A percentile compares a stretch with the other conserved stretches of the same genome.
Evolutionary conservation across 352 stramenopile species (phyloP).

Genomic region (Phytophthora quininea): DNA sequence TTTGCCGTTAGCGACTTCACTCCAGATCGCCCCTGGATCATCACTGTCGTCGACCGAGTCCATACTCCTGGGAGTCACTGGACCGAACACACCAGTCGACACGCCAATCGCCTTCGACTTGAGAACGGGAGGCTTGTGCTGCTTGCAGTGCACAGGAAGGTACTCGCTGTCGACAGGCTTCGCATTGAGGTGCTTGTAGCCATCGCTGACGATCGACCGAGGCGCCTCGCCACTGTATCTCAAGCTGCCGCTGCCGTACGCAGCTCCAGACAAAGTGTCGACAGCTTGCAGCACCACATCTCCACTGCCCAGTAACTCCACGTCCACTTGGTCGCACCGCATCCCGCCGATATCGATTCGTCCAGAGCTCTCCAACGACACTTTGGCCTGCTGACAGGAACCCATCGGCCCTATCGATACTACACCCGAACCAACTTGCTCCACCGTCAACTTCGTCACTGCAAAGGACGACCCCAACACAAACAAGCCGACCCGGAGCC

Average conservation of each 20-base stretch:
- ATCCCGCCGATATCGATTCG: conserved; percentile 43
- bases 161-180: conserved; percentile 11
- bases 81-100: conserved; percentile 10
- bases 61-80: conserved; percentile 1
- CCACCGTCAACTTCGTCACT: conserved; percentile 11
- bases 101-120: conserved; percentile 18
- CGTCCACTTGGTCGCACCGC: conserved; percentile 38
- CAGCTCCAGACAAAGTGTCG: conserved; percentile 19
- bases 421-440: conserved; percentile 25
- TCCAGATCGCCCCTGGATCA: conserved; percentile 8
- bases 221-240: conserved; percentile 17
- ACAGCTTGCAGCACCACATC: conserved; percentile 45
- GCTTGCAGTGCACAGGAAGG: conserved; percentile 17
- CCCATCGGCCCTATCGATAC: conserved; percentile 20
- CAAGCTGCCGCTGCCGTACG: conserved; percentile 20
- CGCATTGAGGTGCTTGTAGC: conserved; percentile 10
- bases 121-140: conserved; percentile 22
- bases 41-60: not conserved
- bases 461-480: conserved; percentile 5
- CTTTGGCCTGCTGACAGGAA: conserved; percentile 14
- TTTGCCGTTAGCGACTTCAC: conserved; percentile 8
- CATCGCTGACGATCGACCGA: conserved; percentile 14
- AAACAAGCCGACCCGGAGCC: conserved; percentile 28
- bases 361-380: conserved; percentile 35
- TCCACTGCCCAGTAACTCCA: conserved; percentile 45